A percentile compares a stretch with the other conserved stretches of the same genome.
Conservation (phyloP, 106 monocot species). For the Allium fistulosum region DNA sequence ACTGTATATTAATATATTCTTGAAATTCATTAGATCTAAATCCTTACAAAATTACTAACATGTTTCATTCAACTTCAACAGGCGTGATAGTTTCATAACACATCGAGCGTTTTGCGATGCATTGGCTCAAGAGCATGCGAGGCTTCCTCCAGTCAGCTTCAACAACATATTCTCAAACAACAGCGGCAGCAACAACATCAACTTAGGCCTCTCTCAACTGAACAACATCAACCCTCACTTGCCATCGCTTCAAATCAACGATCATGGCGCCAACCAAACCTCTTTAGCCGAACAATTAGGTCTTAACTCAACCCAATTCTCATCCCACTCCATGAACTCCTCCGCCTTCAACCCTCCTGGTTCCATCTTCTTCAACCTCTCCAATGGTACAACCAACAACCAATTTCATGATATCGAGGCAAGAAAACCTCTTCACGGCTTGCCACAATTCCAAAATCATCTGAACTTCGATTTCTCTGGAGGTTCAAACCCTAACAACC, state of each 20-base stretch:
- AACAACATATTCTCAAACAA: conserved; percentile 12
- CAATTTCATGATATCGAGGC: conserved; percentile 31
- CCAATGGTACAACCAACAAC: conserved; percentile 1
- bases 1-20: too few relatives aligned
- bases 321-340: conserved; percentile 7
- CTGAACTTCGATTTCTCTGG: conserved; percentile 4
- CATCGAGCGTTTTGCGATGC: conserved; percentile 30
- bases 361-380: conserved; percentile 4
- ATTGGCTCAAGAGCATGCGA: conserved; percentile 14
- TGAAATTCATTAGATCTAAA: too few relatives aligned
- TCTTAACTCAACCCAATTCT: neutral
- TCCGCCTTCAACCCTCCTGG: conserved; percentile 9
- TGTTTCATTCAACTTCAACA: neutral
- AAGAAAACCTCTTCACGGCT: conserved; percentile 44
- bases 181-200: conserved; percentile 6
- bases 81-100: conserved; percentile 30
- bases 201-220: conserved; percentile 9
- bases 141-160: conserved; percentile 6
- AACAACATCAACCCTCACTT: neutral
- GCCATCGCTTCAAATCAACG: neutral
- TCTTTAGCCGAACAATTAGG: conserved; percentile 1
- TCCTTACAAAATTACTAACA: too few relatives aligned
- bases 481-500: neutral
- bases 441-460: conserved; percentile 31
- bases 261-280: conserved; percentile 1